Base-by-base conservation (phyloP, 805 yeast genomes). In the Barnettozyma botsteinii region DNA sequence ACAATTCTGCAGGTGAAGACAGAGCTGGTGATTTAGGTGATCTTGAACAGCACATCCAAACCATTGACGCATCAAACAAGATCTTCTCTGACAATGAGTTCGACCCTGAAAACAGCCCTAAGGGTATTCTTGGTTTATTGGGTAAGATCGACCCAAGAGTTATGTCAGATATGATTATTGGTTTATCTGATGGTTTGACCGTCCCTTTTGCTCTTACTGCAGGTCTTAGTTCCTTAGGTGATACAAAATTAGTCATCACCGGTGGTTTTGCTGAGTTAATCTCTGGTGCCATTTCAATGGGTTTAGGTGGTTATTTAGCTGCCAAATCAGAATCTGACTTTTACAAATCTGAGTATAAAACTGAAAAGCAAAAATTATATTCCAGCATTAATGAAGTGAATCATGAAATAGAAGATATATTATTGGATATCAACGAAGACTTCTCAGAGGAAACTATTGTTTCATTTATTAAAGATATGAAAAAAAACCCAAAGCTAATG, bases 141-240 rank as follows among this genome's bases (percentile, higher is more conserved):
- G 72, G 70, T 28, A 73, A 66, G 33, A 70, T 84, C 38, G 93
- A 84, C 57, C 98, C 98, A 9, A 77, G 98, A 60, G 89, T 89
- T 20, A 85, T 91, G 82, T 81, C 93, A 33, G 98, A 91, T 61
- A 72, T 85, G 41, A 87, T 91, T 50, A 91, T 91, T 56, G 98
- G 98, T 5, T 74, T 91, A 37, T 81, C 93, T 26, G 98, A 91
- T 60, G 98, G 98, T 5, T 73, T 91, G 49, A 91, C 98, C 0
- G 98, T 91, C 30, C 98, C 98, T n/a, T 91, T 91, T 70, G 98
- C 98, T 2, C 73, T 93, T 51, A 93, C 98, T 2, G 98, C 98
- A 0, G 98, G 98, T 35, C 72, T 91, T 41, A 83, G 95, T 1
- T 81, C 94, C 1, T 72, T 91, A 38, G 98, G 98, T 38, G 85